Evolutionary conservation across 2,329 filamentous ascomycete genomes (phyloP), one percentile per base, ranked within the genome.

Genomic region (Botryotinia convoluta): DNA sequence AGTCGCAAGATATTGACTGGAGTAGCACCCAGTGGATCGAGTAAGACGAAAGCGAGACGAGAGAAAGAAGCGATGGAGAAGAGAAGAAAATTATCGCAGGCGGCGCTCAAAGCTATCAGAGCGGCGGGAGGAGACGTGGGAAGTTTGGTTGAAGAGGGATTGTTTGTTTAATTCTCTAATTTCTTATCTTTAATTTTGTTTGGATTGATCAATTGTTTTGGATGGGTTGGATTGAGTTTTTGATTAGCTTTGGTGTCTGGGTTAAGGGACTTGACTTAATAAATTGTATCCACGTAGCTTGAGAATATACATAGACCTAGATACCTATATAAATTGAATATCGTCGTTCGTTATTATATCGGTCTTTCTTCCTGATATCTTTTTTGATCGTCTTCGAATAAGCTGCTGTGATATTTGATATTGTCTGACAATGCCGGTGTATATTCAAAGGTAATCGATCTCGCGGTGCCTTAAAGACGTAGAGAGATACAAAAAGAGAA

Each of bases 11-110:
- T 99, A 61, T 89, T 99, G 82, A 93, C 89, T 12, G 95, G 95
- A 8, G 96, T 99, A 20, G 96, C 96, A 63, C 95, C 95, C 0
- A 95, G 92, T 76, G 96, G 96, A 16, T 94, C 91, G 77, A 93
- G 90, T 77, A 98, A 98, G 87, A 98, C 96, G 14, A 98, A 98
- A 81, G 94, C 94, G n/a, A 85, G 94, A 72, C 85, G 96, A 69
- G 95, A 98, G 82, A 92, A 93, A 81, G 95, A 98, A 84, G 93
- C 93, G 2, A 86, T 88, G 71, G 95, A 98, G 80, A 91, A 91
- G 82, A 86, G 93, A 78, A 84, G 91, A 77, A 87, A 88, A 80
- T 80, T 95, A 72, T 91, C 88, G 79, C 89, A 93, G 81, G 89
- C 90, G 12, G 90, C 92, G 44, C 83, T 91, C 75, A 89, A 89